Conservation (phyloP, 768 basidiomycete species). For the Auriscalpium microsporum region DNA sequence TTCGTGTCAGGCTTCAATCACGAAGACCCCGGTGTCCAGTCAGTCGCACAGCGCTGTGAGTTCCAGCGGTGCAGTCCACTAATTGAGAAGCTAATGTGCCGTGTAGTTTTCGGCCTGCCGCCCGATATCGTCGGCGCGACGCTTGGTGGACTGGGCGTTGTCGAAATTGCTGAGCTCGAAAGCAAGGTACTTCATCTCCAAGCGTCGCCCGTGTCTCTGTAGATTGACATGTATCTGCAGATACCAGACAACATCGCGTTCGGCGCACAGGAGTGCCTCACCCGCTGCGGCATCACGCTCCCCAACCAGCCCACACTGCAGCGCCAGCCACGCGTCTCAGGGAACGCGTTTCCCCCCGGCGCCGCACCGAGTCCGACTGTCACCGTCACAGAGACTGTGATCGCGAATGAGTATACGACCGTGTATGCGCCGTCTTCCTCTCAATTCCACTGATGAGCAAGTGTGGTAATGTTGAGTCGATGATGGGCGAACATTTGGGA, state of each 20-base stretch:
- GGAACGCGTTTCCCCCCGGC: conserved; percentile 17
- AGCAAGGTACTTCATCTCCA: not conserved
- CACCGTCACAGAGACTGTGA: too few species aligned
- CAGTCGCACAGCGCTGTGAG: conserved; percentile 22
- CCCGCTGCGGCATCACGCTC: conserved; percentile 9
- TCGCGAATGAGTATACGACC: too few species aligned
- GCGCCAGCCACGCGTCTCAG: conserved; percentile 20
- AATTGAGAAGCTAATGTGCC: not conserved
- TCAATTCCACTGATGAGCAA: too few species aligned
- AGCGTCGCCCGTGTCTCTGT: not conserved
- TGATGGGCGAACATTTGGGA: too few species aligned
- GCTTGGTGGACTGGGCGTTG: conserved; percentile 22
- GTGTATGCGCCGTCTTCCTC: too few species aligned
- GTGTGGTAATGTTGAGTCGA: too few species aligned
- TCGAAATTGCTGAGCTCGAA: conserved; percentile 20
- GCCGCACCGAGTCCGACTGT: not conserved
- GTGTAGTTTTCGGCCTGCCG: conserved; percentile 21
- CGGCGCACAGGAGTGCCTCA: conserved; percentile 17
- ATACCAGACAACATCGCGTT: conserved; percentile 25
- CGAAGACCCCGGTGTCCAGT: conserved; percentile 21
- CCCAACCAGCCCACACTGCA: conserved; percentile 19
- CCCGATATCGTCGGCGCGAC: conserved; percentile 21
- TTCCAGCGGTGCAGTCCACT: not conserved
- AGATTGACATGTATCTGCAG: conserved; percentile 1
- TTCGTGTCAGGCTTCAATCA: conserved; percentile 23